Base-by-base conservation (phyloP, 306 rosid genomes). In the Inga laurina region DNA sequence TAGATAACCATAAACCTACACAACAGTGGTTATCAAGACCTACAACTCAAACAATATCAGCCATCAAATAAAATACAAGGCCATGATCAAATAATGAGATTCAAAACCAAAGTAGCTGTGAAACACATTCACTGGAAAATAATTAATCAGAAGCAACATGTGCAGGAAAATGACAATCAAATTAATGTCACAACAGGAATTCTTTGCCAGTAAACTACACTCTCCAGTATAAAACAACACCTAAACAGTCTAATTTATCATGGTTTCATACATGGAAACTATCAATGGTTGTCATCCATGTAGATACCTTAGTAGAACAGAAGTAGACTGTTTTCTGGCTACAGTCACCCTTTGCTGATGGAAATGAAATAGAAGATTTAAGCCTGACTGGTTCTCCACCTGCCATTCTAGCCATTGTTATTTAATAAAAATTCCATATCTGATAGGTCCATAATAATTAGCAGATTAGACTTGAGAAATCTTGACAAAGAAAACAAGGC, bases 351-450 rank as follows among this genome's bases (percentile, higher is more conserved):
- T 89, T 84, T 91, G 91, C 87, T 92, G 88, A 86, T 89, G 75
- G 82, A 88, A 82, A 77, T 91, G 90, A 86, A 93, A 88, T 45
- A 83, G 89, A 90, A 95, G 97, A 87, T 88, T 84, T 76, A 90
- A 76, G 48, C 99, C 97, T 59, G 94, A 84, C 49, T 71, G 86
- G 79, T 95, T 95, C 86, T 92, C 96, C 84, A 93, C 98, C 99
- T 95, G 92, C 86, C 83, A 85, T 61, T 56, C 39, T 30, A 87
- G 59, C 75, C 76, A 78, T 49, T 73, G 59, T 84, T 74, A 83
- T 79, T 75, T 74, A 48, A 82, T 75, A 79, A 65, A 49, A 83
- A 34, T 71, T 76, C 79, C 59, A 74, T 72, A 49, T 61, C 80
- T 41, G 65, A 72, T 5, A n/a, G 70, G 74, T 64, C 79, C 59